Conservation (phyloP, 208 protist genomes). For the Crithidia bombi region DNA sequence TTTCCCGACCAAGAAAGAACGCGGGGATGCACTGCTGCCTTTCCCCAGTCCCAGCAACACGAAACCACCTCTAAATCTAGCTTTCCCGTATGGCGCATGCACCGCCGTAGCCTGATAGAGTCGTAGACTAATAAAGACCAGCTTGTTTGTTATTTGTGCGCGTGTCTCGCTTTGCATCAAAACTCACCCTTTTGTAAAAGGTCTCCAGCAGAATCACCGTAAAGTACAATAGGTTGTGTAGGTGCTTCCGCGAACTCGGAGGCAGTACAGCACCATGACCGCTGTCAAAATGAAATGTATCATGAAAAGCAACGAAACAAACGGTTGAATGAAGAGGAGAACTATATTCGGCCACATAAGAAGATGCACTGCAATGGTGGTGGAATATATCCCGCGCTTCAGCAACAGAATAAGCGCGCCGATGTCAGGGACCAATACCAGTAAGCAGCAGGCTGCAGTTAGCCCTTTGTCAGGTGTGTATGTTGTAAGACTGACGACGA, state of each 20-base stretch:
- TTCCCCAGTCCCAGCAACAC: too few relatives aligned
- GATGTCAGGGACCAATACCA: constrained; percentile 60
- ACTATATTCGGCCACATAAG: constrained; percentile 63
- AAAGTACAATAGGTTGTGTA: constrained; percentile 56
- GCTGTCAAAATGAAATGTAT: constrained; percentile 59
- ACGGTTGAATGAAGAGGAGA: constrained; percentile 61
- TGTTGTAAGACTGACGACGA: constrained; percentile 48
- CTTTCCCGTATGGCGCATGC: too few relatives aligned
- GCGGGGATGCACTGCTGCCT: too few relatives aligned
- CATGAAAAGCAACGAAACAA: constrained; percentile 63
- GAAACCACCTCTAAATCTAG: too few relatives aligned
- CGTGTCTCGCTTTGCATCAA: background rate
- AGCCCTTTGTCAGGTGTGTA: constrained; percentile 37
- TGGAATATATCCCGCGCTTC: constrained; percentile 48
- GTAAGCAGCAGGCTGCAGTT: constrained; percentile 44
- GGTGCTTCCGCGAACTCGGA: constrained; percentile 58
- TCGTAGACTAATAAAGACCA: background rate
- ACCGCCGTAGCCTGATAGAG: too few relatives aligned
- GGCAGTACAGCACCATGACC: constrained; percentile 65
- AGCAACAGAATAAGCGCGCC: constrained; percentile 51
- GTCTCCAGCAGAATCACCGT: constrained; percentile 36
- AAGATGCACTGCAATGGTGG: constrained; percentile 60
- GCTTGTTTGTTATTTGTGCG: background rate
- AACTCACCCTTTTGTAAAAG: too few relatives aligned
- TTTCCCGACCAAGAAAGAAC: background rate